These are phyloP conservation scores for Acanthamoeba sp. DNA, from an alignment of 208 protist species.

Conservation along the genomic window DNA sequence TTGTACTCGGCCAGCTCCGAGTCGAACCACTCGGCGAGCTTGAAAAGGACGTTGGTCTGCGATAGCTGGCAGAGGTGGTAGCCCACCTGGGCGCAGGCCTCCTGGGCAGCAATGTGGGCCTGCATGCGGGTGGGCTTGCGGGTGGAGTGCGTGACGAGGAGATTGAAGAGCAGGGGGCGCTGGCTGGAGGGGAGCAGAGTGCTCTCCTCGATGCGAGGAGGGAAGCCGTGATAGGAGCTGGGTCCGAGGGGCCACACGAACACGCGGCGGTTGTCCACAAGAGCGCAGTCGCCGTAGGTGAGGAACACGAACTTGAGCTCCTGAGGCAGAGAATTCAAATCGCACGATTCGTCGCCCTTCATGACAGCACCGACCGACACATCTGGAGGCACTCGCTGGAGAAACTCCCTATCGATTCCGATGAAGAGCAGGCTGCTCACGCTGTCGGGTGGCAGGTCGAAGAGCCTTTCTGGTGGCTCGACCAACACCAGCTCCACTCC, in stretches of 20 bases:
- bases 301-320: background rate
- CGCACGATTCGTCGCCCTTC: background rate
- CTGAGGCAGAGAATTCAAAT: too few species aligned
- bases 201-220: background rate
- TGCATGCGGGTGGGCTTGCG: slow-evolving; percentile 39
- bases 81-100: background rate
- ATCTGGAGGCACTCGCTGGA: background rate
- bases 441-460: background rate
- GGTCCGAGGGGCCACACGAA: slow-evolving; percentile 15
- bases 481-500: slow-evolving; percentile 4
- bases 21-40: background rate
- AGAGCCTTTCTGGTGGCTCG: background rate
- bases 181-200: background rate
- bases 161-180: background rate
- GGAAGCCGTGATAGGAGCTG: slow-evolving; percentile 21
- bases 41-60: slow-evolving; percentile 27
- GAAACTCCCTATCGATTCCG: background rate
- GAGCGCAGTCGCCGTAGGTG: slow-evolving; percentile 42
- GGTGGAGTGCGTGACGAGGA: background rate
- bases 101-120: background rate
- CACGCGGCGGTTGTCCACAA: background rate
- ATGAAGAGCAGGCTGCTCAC: background rate
- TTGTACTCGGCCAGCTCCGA: background rate
- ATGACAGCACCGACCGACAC: background rate
- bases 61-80: background rate